Evolutionary conservation across 306 rosid genomes (phyloP).

Genomic region (Cicer pinnatifidum): DNA sequence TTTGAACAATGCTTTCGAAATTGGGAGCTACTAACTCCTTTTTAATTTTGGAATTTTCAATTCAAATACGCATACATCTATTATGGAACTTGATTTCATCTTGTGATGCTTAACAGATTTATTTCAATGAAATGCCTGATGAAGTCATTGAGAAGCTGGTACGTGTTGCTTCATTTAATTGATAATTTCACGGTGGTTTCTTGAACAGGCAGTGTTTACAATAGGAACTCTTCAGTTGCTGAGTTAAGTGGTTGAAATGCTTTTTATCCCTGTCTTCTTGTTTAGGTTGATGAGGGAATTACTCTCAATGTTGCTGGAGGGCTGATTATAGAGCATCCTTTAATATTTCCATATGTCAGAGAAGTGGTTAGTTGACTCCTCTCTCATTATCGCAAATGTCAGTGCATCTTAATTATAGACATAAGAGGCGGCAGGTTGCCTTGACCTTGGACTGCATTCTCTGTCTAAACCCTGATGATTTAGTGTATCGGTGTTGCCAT

Average conservation of each 20-base stretch:
- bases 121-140: conserved; percentile 88
- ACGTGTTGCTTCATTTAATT: conserved; percentile 42
- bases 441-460: conserved; percentile 10
- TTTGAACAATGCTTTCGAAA: background rate
- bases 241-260: conserved; percentile 5
- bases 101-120: conserved; percentile 65
- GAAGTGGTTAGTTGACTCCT: conserved; percentile 80
- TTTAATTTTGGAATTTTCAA: conserved; percentile 6
- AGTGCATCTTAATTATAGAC: conserved; percentile 30
- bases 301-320: conserved; percentile 95
- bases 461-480: conserved; percentile 27
- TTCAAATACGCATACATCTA: background rate
- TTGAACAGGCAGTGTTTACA: conserved; percentile 12
- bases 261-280: conserved; percentile 20
- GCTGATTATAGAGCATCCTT: conserved; percentile 89
- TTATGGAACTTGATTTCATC: conserved; percentile 37
- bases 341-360: conserved; percentile 72
- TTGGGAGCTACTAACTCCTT: background rate
- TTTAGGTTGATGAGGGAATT: conserved; percentile 82
- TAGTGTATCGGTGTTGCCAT: conserved; percentile 24
- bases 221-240: conserved; percentile 18
- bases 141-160: conserved; percentile 87
- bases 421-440: conserved; percentile 13
- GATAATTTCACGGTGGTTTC: conserved; percentile 36
- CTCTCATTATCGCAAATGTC: conserved; percentile 28